phyloP scores from a whole-genome alignment of 495 filamentous ascomycete genomes.

The Ramalina peruviana region DNA sequence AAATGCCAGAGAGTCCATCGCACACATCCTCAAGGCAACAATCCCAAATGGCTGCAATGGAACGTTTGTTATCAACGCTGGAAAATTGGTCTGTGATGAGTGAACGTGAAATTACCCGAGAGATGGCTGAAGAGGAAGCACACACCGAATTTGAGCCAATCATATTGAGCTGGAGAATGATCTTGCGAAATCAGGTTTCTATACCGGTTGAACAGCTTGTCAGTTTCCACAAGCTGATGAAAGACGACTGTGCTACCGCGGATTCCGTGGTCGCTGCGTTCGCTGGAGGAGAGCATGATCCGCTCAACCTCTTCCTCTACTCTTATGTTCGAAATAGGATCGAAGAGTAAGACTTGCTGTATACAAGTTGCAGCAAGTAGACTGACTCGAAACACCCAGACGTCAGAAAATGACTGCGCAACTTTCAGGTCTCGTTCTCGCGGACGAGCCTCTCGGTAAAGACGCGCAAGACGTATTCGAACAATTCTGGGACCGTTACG shows the following conservation, averaged over 20 bases:
- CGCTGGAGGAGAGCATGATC: not conserved
- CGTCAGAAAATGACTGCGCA: not conserved
- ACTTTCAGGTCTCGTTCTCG: not conserved
- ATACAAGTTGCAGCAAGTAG: not conserved
- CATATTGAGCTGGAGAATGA: not conserved
- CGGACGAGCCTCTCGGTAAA: not conserved
- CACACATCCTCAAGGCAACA: too few species aligned
- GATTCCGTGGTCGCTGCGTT: not conserved
- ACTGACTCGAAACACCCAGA: not conserved
- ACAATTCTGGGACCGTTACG: not conserved
- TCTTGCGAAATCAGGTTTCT: not conserved
- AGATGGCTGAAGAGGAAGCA: too few species aligned
- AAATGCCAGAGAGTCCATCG: too few species aligned
- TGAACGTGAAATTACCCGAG: too few species aligned
- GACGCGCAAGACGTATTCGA: not conserved
- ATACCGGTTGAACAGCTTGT: not conserved
- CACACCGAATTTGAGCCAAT: not conserved
- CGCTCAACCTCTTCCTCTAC: not conserved
- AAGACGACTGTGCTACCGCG: not conserved
- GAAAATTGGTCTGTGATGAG: too few species aligned
- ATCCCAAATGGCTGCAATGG: too few species aligned
- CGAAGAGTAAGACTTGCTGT: not conserved
- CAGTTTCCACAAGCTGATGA: not conserved
- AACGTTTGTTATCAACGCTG: too few species aligned
- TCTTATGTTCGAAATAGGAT: not conserved